Percentiles rank a stretch among this genome's conserved stretches.
Evolutionary conservation across 495 filamentous ascomycete genomes (phyloP).

Genomic region (Aspergillus bertholletiae): DNA sequence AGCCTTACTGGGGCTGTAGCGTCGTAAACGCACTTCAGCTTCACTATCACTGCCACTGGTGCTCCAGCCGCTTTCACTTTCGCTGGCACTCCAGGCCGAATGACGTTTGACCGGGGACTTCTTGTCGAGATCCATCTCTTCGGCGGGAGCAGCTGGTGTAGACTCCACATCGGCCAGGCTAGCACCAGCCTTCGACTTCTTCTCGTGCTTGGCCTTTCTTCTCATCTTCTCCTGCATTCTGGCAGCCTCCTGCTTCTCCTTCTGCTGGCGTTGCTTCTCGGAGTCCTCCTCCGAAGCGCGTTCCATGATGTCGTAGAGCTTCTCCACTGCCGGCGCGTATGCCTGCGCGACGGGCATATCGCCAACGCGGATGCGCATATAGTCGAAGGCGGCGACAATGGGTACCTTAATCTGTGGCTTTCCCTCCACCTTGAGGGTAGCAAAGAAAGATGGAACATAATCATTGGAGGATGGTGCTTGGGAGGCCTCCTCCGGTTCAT

Average conservation of each 20-base stretch:
- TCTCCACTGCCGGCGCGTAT: constrained; percentile 68
- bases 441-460: constrained; percentile 1
- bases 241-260: constrained; percentile 14
- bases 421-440: neutral
- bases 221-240: constrained; percentile 13
- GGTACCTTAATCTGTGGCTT: constrained; percentile 31
- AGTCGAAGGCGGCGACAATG: constrained; percentile 80
- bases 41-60: constrained; percentile 27
- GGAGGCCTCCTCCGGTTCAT: constrained; percentile 23
- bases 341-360: constrained; percentile 75
- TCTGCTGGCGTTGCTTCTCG: constrained; percentile 9
- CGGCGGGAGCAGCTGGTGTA: constrained; percentile 20
- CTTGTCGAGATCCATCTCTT: neutral
- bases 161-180: neutral
- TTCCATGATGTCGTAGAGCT: constrained; percentile 54
- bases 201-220: constrained; percentile 24
- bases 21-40: neutral
- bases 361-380: constrained; percentile 77
- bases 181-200: constrained; percentile 12
- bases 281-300: constrained; percentile 16
- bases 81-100: constrained; percentile 38
- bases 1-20: neutral
- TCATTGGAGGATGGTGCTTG: neutral
- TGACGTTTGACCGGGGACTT: constrained; percentile 4
- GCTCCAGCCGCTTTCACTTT: constrained; percentile 43